A percentile compares a stretch with the other conserved stretches of the same genome.
Conservation (phyloP, 148 eudicot species). For the Vaccinium corymbosum region DNA sequence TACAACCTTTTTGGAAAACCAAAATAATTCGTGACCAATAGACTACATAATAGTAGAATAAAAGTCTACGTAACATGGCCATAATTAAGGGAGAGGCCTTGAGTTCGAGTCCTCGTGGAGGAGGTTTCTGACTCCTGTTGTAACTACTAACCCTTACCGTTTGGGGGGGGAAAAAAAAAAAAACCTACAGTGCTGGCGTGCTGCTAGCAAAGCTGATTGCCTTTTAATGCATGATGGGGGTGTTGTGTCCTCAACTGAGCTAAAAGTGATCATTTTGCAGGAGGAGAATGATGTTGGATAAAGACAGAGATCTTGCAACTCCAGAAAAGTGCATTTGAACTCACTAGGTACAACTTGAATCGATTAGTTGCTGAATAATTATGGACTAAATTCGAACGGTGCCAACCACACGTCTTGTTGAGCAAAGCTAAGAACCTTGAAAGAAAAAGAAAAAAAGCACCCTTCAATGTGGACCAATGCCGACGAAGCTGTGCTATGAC, state of each 20-base stretch:
- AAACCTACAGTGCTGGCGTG: not conserved
- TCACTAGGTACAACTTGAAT: not conserved
- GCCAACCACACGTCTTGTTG: not conserved
- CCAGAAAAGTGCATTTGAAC: too few species aligned
- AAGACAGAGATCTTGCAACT: constrained; percentile 3
- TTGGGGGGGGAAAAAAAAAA: too few species aligned
- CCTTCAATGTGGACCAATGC: not conserved
- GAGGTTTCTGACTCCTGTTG: too few species aligned
- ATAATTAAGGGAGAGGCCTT: too few species aligned
- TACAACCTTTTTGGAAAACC: too few species aligned
- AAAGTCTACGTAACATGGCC: too few species aligned
- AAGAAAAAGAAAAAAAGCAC: not conserved
- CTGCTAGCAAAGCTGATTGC: constrained; percentile 1
- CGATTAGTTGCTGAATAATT: not conserved
- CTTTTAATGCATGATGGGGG: not conserved
- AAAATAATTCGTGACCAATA: too few species aligned
- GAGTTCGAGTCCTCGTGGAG: too few species aligned
- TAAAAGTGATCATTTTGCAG: not conserved
- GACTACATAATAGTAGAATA: too few species aligned
- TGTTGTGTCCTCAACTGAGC: constrained; percentile 21
- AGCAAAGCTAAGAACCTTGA: not conserved
- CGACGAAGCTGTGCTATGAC: too few species aligned
- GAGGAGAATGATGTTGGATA: not conserved
- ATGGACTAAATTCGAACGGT: not conserved
- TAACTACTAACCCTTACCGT: too few species aligned